Percentiles rank a stretch among this genome's conserved stretches.
Conservation (phyloP, 2,329 filamentous ascomycete genomes). For the Cryphonectria nitschkei region DNA sequence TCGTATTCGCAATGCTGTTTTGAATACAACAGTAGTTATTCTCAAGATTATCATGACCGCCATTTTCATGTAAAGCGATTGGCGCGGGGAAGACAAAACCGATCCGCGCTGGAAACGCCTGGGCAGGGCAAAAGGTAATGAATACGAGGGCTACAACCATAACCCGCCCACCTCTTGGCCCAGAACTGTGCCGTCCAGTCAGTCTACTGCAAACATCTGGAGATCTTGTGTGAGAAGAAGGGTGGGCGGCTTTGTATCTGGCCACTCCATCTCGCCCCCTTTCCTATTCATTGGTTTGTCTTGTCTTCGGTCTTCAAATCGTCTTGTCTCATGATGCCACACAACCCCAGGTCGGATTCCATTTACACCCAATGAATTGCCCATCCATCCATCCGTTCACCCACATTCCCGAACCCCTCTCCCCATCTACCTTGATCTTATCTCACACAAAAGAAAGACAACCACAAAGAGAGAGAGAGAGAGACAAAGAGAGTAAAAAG, state of each 20-base stretch:
- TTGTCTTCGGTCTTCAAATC: background rate
- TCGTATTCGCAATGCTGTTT: background rate
- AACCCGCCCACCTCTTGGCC: background rate
- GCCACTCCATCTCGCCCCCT: background rate
- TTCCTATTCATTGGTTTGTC: background rate
- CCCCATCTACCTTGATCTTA: background rate
- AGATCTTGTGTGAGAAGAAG: background rate
- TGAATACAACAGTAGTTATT: background rate
- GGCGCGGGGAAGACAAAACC: background rate
- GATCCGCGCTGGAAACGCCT: background rate
- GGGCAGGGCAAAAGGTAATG: background rate
- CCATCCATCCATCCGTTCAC: background rate
- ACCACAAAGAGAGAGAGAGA: background rate
- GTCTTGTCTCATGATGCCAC: slow-evolving; percentile 17
- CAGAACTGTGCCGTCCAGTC: background rate
- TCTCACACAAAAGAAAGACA: background rate
- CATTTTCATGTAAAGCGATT: background rate
- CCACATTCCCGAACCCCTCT: background rate
- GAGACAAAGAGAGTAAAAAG: background rate
- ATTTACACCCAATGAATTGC: background rate
- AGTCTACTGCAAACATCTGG: background rate
- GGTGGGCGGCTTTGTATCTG: slow-evolving; percentile 6
- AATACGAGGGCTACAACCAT: background rate
- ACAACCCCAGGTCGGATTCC: background rate
- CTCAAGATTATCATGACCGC: background rate